These are phyloP conservation scores for Ricinus communis DNA, from an alignment of 345 rosid species.

Conservation along the genomic window DNA sequence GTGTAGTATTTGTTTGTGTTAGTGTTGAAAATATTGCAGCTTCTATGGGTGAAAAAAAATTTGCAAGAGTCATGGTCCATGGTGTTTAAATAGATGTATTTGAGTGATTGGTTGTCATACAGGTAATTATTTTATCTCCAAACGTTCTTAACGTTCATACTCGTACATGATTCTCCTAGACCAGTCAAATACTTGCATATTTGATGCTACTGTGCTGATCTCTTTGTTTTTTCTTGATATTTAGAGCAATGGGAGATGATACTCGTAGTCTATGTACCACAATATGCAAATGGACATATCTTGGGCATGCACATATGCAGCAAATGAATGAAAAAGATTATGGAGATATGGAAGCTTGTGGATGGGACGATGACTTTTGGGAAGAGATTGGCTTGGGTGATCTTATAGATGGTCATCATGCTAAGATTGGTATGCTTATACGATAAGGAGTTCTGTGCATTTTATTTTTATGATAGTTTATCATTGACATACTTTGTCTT, in stretches of 20 bases:
- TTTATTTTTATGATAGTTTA: background rate
- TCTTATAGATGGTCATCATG: slow-evolving; percentile 90
- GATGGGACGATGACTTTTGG: slow-evolving; percentile 99
- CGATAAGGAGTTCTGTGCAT: slow-evolving; percentile 9
- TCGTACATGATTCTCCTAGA: slow-evolving; percentile 10
- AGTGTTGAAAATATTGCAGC: slow-evolving; percentile 46
- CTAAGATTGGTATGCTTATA: slow-evolving; percentile 75
- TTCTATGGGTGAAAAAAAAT: slow-evolving; percentile 97
- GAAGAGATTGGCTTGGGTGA: slow-evolving; percentile 98
- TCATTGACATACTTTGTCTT: background rate
- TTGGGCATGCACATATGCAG: slow-evolving; percentile 99
- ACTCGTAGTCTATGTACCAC: slow-evolving; percentile 95
- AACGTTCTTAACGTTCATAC: slow-evolving; percentile 8
- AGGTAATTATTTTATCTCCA: slow-evolving; percentile 42
- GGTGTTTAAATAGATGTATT: slow-evolving; percentile 96
- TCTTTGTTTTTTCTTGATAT: background rate
- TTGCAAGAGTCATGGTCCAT: slow-evolving; percentile 91
- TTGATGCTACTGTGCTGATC: slow-evolving; percentile 5
- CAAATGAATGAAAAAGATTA: slow-evolving; percentile 70
- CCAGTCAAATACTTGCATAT: slow-evolving; percentile 1
- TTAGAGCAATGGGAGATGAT: slow-evolving; percentile 95
- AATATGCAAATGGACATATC: slow-evolving; percentile 98
- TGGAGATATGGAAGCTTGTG: slow-evolving; percentile 92
- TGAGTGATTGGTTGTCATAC: slow-evolving; percentile 97
- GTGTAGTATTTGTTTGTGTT: background rate